Evolutionary conservation across 192 early-diverging fungal genomes (phyloP).

Genomic region (Coemansia aciculifera): DNA sequence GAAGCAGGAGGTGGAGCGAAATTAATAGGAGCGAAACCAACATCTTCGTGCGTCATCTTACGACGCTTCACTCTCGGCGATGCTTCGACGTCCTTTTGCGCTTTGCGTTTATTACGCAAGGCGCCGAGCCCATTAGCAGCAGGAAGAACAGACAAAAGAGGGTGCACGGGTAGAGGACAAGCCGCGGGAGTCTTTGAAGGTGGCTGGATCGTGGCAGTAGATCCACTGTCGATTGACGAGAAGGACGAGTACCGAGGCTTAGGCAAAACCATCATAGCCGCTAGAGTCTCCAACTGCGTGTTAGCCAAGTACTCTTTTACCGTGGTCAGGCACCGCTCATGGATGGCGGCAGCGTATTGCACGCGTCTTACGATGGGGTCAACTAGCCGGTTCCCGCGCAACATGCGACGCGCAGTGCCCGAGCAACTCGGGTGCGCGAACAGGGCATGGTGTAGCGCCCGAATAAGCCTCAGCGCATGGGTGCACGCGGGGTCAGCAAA

Average conservation of each 20-base stretch:
- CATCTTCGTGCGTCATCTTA: constrained; percentile 35
- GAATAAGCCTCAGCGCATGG: constrained; percentile 25
- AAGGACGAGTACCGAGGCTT: neutral
- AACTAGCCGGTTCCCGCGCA: constrained; percentile 42
- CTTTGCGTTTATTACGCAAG: constrained; percentile 21
- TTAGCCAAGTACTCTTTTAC: constrained; percentile 13
- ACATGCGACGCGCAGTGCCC: constrained; percentile 29
- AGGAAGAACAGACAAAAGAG: neutral
- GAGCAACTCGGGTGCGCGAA: constrained; percentile 41
- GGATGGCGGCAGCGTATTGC: constrained; percentile 41
- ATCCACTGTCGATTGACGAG: neutral
- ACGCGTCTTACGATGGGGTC: constrained; percentile 43
- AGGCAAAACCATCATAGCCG: constrained; percentile 15
- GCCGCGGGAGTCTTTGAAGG: neutral
- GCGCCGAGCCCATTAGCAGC: constrained; percentile 3
- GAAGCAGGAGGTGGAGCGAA: neutral
- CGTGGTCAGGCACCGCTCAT: constrained; percentile 28
- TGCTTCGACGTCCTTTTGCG: constrained; percentile 27
- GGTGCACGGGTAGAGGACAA: neutral
- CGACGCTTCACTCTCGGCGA: constrained; percentile 46
- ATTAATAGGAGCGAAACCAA: neutral
- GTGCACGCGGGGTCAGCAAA: constrained; percentile 29
- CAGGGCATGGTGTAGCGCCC: constrained; percentile 27
- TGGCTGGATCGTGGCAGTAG: neutral
- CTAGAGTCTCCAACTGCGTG: constrained; percentile 15